Base-by-base conservation (phyloP, 179 eudicot genomes). In the Drosera spatulata region DNA sequence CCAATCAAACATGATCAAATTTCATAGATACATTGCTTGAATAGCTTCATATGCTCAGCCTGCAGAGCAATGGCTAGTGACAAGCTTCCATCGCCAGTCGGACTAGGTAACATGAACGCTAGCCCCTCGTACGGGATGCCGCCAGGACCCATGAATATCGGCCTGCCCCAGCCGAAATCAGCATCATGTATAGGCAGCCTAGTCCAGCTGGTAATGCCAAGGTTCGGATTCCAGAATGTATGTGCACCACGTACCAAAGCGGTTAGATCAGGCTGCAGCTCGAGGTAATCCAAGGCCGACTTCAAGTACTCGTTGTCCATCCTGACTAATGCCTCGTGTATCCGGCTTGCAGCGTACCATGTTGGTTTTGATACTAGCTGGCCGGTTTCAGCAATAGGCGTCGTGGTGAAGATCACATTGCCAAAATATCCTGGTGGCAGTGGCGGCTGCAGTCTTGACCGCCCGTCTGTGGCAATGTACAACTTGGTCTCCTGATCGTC, bases 131-230 rank as follows among this genome's bases (percentile, higher is more conserved):
- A 62, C 10, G 61, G 54, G 11, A 77, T 68, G 41, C 71, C 68
- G 9, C 72, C 79, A 10, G 72, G 77, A 2, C 81, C 83, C 63
- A 64, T 75, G 62, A 67, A 61, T 37, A 71, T 60, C 3, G 88
- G 76, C 11, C 63, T 53, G 3, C 83, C 88, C 83, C 82, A 83
- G 10, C 88, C 88, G 51, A 80, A 83, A 53, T 83, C 88, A 2
- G 81, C 67, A 55, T 80, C 78, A 39, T 71, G 42, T 3, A 69
- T 50, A 0, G 82, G 83, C 41, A 83, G 50, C 61, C 71, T 66
- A 10, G 60, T 66, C 88, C 85, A 83, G 9, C 76, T 73, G 41
- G 66, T 75, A 10, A 78, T 74, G 50, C 59, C 46, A 15, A 83
- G 72, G 59, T 83, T 80, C 0, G 88, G 85, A 64, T 79, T 68